Conservation (phyloP, 768 basidiomycete species). For the Lactifluus piperatus region DNA sequence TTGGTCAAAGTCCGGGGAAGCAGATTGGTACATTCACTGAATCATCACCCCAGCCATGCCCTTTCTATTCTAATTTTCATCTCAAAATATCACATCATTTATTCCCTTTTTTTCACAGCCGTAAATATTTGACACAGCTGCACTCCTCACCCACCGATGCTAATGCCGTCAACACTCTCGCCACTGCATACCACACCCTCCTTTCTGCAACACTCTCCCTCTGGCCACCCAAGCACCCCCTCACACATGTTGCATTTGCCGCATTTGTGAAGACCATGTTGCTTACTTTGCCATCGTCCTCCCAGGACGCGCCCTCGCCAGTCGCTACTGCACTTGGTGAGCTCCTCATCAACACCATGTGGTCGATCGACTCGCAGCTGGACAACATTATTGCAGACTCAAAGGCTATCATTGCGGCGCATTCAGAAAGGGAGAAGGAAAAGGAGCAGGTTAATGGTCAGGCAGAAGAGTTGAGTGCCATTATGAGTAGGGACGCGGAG, state of each 20-base stretch:
- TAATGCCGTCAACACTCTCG: constrained; percentile 45
- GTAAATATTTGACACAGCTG: constrained; percentile 47
- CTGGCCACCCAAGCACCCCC: constrained; percentile 40
- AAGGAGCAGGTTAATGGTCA: constrained; percentile 7
- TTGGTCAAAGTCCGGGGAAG: constrained; percentile 17
- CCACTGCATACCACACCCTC: constrained; percentile 62
- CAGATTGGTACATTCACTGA: constrained; percentile 10
- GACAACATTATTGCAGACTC: constrained; percentile 59
- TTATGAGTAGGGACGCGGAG: constrained; percentile 40
- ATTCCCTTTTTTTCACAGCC: constrained; percentile 36
- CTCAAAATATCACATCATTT: background rate
- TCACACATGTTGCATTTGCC: constrained; percentile 45
- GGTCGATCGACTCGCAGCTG: constrained; percentile 70
- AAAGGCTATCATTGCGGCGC: constrained; percentile 29
- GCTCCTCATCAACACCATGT: constrained; percentile 67
- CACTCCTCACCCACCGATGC: constrained; percentile 53
- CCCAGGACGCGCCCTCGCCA: constrained; percentile 28
- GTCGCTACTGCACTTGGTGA: constrained; percentile 50
- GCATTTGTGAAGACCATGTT: constrained; percentile 59
- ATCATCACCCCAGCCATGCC: no score
- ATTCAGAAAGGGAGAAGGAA: constrained; percentile 8
- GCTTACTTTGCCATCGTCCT: constrained; percentile 56
- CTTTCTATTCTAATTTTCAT: background rate
- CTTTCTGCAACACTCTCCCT: constrained; percentile 48
- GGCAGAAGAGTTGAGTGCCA: constrained; percentile 14